Evolutionary conservation across 2,329 filamentous ascomycete species (phyloP).

Genomic region (Graphilbum sp.): DNA sequence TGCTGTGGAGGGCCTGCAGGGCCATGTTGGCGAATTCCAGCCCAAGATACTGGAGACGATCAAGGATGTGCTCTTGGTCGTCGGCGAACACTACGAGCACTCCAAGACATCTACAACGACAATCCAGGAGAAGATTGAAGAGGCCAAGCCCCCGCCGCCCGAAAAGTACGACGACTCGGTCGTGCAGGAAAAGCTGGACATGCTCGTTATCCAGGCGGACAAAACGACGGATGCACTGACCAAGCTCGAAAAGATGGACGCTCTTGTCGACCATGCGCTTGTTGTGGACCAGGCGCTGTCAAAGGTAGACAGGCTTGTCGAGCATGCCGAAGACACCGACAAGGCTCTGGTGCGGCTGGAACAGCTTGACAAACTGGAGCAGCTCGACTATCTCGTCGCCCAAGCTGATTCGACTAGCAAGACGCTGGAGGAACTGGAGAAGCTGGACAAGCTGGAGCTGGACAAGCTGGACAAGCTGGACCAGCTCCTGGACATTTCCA

Average conservation of each 20-base stretch:
- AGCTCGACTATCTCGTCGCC: constrained; percentile 34
- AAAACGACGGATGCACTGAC: constrained; percentile 35
- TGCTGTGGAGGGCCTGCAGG: constrained; percentile 60
- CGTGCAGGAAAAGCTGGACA: constrained; percentile 41
- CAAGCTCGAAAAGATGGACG: constrained; percentile 7
- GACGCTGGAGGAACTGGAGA: constrained; percentile 43
- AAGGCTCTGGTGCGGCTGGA: neutral
- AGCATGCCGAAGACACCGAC: neutral
- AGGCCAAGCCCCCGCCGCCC: constrained; percentile 37
- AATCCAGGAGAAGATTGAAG: constrained; percentile 42
- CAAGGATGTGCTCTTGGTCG: constrained; percentile 67
- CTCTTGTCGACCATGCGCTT: neutral
- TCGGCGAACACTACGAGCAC: constrained; percentile 79
- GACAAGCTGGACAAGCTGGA: constrained; percentile 8
- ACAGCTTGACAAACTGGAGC: constrained; percentile 2
- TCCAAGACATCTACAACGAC: constrained; percentile 48
- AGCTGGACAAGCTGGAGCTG: constrained; percentile 3
- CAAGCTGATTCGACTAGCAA: constrained; percentile 51
- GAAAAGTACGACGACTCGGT: constrained; percentile 51
- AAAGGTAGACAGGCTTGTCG: constrained; percentile 3
- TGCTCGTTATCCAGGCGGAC: constrained; percentile 55
- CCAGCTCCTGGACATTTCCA: constrained; percentile 4
- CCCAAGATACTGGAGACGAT: constrained; percentile 78
- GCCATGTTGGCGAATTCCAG: constrained; percentile 65
- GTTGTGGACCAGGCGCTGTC: constrained; percentile 1